Base-by-base conservation (phyloP, 2,329 filamentous ascomycete genomes). In the Xylariaceae sp. region DNA sequence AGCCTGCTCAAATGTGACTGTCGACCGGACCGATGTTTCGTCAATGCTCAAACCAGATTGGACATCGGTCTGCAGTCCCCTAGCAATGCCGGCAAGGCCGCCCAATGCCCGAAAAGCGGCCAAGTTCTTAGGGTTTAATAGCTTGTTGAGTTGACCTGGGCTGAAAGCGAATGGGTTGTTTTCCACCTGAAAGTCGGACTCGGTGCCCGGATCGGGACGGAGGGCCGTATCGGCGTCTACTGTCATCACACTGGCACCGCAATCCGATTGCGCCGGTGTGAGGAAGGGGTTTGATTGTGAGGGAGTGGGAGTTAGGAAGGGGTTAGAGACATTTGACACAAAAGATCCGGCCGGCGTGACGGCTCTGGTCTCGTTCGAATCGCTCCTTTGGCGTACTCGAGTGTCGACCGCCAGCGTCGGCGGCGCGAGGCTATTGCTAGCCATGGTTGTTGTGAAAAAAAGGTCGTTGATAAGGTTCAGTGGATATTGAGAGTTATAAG, bases 131-230 rank as follows among this genome's bases (percentile, higher is more conserved):
- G 85, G 85, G 47, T 88, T 88, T 42, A 87, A 69, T 17, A 89
- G 65, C 63, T 89, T 89, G 50, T 79, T 81, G 54, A 90, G 64
- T 44, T 89, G 84, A 4, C 85, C 85, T 1, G 83, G 83, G 1
- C 81, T 78, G 53, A 85, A 89, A 3, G 83, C 85, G 50, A 89
- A 89, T 34, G 76, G 81, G 57, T 87, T 89, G 50, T 83, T 70
- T 37, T 83, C 72, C 9, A 85, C 75, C 28, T 77, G 55, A 52
- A 89, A 89, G 51, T 87, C 83, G 4, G 64, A 71, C 63, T 88
- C 84, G 0, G 79, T 82, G 3, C 83, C 83, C 3, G 82, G 83
- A 60, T 89, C 85, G 1, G 85, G 81, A 34, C 68, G 71, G 8
- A 87, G 66, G 3, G 81, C 81, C 39, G 83, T 47, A 30, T 61